A percentile compares a stretch with the other conserved stretches of the same genome.
Evolutionary conservation across 2,329 filamentous ascomycete species (phyloP).

Genomic region (Chaetomiaceae sp.): DNA sequence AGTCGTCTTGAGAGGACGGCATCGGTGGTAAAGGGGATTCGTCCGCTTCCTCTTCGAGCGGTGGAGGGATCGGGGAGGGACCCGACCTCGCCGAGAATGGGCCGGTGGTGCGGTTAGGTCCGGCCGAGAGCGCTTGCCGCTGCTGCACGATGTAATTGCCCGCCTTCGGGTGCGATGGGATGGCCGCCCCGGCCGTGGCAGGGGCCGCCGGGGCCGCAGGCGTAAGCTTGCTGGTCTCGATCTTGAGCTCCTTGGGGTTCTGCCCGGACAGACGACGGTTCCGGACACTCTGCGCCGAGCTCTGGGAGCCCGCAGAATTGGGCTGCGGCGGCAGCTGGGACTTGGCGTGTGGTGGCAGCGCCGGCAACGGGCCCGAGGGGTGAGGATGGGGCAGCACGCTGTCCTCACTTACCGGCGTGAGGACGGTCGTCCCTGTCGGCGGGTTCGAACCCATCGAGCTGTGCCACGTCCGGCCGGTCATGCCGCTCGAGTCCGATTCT

Average conservation of each 20-base stretch:
- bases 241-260: constrained; percentile 78
- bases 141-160: constrained; percentile 39
- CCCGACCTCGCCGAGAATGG: constrained; percentile 31
- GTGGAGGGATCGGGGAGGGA: constrained; percentile 33
- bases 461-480: constrained; percentile 75
- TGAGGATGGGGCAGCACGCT: constrained; percentile 25
- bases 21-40: constrained; percentile 32
- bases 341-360: constrained; percentile 46
- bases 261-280: constrained; percentile 76
- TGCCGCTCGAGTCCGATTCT: constrained; percentile 75
- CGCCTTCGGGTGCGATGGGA: constrained; percentile 28
- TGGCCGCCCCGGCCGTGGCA: constrained; percentile 21
- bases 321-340: constrained; percentile 41
- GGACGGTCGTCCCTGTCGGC: constrained; percentile 59
- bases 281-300: constrained; percentile 51
- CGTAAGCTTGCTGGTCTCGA: constrained; percentile 61
- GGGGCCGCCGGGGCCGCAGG: constrained; percentile 20
- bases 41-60: constrained; percentile 29
- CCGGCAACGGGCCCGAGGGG: constrained; percentile 33
- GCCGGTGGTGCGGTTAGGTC: constrained; percentile 29
- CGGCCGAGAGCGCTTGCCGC: constrained; percentile 38
- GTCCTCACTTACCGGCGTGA: constrained; percentile 69
- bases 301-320: constrained; percentile 30
- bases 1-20: constrained; percentile 29
- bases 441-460: constrained; percentile 72